These are phyloP conservation scores for Neofusicoccum cordaticola DNA, from an alignment of 2,329 filamentous ascomycete genomes.

Conservation along the genomic window DNA sequence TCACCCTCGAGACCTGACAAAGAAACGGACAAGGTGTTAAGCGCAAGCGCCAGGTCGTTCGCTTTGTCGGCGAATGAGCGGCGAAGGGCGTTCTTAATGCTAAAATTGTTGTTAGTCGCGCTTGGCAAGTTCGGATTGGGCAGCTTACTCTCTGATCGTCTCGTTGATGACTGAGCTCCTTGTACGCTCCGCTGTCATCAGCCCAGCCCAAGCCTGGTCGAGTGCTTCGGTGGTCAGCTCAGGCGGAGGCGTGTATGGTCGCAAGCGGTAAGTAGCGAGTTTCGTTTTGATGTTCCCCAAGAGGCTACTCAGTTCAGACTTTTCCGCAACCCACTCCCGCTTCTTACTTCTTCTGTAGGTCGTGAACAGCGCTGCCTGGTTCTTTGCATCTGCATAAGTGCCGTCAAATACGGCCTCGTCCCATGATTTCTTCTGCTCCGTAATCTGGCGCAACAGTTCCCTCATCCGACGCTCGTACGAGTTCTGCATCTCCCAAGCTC, in stretches of 20 bases:
- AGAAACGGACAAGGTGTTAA: conserved; percentile 91
- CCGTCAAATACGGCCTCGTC: conserved; percentile 79
- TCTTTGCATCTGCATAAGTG: conserved; percentile 88
- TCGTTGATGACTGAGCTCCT: conserved; percentile 95
- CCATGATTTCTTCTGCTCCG: conserved; percentile 73
- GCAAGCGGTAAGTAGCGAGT: conserved; percentile 86
- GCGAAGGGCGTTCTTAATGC: conserved; percentile 91
- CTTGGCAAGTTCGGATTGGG: background rate
- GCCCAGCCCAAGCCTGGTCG: conserved; percentile 74
- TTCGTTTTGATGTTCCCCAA: conserved; percentile 99
- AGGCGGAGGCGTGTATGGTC: conserved; percentile 84
- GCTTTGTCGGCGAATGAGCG: conserved; percentile 96
- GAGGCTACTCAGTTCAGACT: conserved; percentile 88
- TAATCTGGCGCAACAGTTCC: conserved; percentile 72
- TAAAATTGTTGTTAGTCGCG: conserved; percentile 37
- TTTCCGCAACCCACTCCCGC: conserved; percentile 94
- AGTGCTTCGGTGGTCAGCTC: conserved; percentile 79
- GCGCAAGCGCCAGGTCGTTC: conserved; percentile 92
- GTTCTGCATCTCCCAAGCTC: conserved; percentile 99
- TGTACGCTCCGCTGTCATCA: conserved; percentile 81
- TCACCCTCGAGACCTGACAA: conserved; percentile 97
- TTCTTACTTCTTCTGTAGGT: conserved; percentile 90
- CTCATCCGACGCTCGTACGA: conserved; percentile 90
- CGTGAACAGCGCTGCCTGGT: conserved; percentile 76
- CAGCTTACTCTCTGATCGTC: conserved; percentile 81